Evolutionary conservation across 345 rosid genomes (phyloP).

Genomic region (Melaleuca alternifolia): DNA sequence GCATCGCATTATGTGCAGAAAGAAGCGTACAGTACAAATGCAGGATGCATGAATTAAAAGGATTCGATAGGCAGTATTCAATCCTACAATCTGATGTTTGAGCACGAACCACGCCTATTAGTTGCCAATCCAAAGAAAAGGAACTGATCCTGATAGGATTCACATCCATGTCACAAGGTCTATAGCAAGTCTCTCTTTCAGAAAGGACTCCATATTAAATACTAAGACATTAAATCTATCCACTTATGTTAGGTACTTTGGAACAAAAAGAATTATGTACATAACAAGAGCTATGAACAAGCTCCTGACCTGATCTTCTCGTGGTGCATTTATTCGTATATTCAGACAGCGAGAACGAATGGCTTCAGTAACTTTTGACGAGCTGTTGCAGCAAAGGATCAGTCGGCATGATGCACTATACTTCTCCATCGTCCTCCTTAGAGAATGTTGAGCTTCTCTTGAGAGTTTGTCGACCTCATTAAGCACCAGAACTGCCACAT

Average conservation of each 20-base stretch:
- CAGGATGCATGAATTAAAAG: neutral
- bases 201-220: neutral
- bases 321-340: slow-evolving; percentile 75
- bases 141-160: neutral
- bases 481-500: slow-evolving; percentile 61
- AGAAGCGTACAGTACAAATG: neutral
- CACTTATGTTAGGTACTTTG: neutral
- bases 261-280: neutral
- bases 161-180: neutral
- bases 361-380: slow-evolving; percentile 93
- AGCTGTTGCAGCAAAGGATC: slow-evolving; percentile 91
- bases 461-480: slow-evolving; percentile 99
- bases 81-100: neutral
- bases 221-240: neutral
- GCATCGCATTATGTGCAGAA: neutral
- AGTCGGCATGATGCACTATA: slow-evolving; percentile 85
- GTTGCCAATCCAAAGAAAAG: neutral
- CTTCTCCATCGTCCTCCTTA: slow-evolving; percentile 98
- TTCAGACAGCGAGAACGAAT: slow-evolving; percentile 97
- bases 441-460: slow-evolving; percentile 98
- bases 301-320: slow-evolving; percentile 69
- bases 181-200: neutral
- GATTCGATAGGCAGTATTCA: neutral
- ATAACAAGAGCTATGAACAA: slow-evolving; percentile 9
- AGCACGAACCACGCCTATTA: neutral